Evolutionary conservation across 2,329 filamentous ascomycete genomes (phyloP).

Genomic region (Pseudogymnoascus sp.): DNA sequence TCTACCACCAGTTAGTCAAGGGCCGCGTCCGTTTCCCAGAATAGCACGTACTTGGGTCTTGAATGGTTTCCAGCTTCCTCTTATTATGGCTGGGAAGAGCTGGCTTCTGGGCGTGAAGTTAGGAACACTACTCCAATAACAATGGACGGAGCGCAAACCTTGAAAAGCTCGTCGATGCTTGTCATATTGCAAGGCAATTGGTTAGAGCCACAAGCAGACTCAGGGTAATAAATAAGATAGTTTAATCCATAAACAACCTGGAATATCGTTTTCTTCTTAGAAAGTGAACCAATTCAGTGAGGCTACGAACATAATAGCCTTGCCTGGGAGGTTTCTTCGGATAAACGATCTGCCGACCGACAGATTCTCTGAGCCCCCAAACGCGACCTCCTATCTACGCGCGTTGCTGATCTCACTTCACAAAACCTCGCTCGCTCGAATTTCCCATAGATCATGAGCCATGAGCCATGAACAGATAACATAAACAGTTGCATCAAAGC

Average conservation of each 20-base stretch:
- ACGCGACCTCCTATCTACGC: neutral
- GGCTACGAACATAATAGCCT: constrained; percentile 11
- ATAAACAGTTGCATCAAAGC: neutral
- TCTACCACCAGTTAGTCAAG: neutral
- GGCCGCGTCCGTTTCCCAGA: neutral
- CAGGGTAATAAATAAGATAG: neutral
- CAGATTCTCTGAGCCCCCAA: neutral
- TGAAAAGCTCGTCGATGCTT: constrained; percentile 9
- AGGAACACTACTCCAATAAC: constrained; percentile 1
- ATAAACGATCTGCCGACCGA: neutral
- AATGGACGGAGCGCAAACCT: neutral
- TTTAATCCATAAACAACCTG: neutral
- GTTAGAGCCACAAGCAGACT: neutral
- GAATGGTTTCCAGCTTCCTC: constrained; percentile 9
- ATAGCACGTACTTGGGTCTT: neutral
- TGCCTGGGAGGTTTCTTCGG: constrained; percentile 1
- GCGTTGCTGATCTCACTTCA: neutral
- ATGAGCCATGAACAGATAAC: neutral
- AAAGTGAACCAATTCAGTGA: constrained; percentile 5
- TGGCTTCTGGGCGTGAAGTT: neutral
- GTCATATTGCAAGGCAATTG: neutral
- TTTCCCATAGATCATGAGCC: neutral
- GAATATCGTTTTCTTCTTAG: neutral
- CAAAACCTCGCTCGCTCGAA: neutral
- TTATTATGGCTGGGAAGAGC: constrained; percentile 9